These are phyloP conservation scores for Nasturtium officinale DNA, from an alignment of 345 rosid genomes.

Conservation along the genomic window DNA sequence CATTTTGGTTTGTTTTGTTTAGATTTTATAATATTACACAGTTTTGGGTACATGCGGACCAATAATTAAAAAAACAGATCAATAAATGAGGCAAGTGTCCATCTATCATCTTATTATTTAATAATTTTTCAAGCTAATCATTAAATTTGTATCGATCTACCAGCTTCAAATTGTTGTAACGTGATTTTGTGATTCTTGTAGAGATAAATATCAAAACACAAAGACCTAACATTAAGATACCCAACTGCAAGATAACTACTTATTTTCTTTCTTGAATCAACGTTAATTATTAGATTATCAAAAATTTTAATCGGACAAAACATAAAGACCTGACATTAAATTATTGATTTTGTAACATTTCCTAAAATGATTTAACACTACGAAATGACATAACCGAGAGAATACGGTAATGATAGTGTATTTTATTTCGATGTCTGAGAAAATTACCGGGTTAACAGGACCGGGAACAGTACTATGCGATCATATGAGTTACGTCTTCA, in stretches of 20 bases:
- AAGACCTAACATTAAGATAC: too few relatives aligned
- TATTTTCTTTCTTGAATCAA: background rate
- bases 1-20: background rate
- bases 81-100: background rate
- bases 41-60: background rate
- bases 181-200: background rate
- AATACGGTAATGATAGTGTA: background rate
- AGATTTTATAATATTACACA: background rate
- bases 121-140: constrained; percentile 2
- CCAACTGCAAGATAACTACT: background rate
- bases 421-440: constrained; percentile 10
- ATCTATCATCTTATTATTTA: background rate
- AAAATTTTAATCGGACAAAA: too few relatives aligned
- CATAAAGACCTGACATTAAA: background rate
- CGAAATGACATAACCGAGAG: too few relatives aligned
- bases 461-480: constrained; percentile 94
- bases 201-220: background rate
- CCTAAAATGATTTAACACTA: too few relatives aligned
- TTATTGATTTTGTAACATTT: too few relatives aligned
- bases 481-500: constrained; percentile 68
- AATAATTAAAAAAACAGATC: background rate
- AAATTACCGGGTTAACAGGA: constrained; percentile 53
- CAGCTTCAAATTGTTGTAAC: background rate
- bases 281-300: background rate
- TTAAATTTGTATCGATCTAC: constrained; percentile 1